Conservation (phyloP, 495 filamentous ascomycete genomes). For the Penicillium manginii region DNA sequence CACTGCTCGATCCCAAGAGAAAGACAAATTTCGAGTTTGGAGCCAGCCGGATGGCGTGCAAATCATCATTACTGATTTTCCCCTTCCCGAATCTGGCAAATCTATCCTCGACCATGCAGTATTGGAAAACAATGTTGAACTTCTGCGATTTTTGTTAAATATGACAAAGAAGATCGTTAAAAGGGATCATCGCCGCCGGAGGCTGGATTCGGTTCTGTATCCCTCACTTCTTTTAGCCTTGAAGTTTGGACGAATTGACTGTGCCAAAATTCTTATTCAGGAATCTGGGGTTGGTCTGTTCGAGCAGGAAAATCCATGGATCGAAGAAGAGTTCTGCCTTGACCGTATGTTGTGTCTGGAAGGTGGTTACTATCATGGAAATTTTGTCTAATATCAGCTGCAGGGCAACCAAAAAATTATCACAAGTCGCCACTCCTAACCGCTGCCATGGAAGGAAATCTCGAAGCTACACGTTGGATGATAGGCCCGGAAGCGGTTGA, state of each 20-base stretch:
- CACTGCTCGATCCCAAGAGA: not conserved
- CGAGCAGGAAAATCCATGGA: not conserved
- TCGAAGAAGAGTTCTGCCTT: not conserved
- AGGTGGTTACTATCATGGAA: too few relatives aligned
- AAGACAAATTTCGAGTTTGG: not conserved
- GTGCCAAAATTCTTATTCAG: not conserved
- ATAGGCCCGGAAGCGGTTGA: not conserved
- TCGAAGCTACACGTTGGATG: not conserved
- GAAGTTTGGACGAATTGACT: not conserved
- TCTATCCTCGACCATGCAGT: not conserved
- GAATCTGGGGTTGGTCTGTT: not conserved
- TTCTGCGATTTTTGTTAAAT: not conserved
- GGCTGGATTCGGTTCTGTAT: not conserved
- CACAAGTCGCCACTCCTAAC: not conserved
- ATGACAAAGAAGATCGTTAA: not conserved
- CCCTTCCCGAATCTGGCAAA: not conserved
- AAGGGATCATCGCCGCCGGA: not conserved
- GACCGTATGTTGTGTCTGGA: not conserved
- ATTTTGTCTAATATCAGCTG: too few relatives aligned
- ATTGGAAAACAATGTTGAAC: not conserved
- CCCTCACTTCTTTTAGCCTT: not conserved
- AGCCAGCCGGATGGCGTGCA: not conserved
- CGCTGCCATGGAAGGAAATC: not conserved
- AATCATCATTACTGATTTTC: not conserved
- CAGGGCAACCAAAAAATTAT: not conserved